Evolutionary conservation across 352 stramenopile genomes (phyloP).

Genomic region (Elongisporangium senticosum): DNA sequence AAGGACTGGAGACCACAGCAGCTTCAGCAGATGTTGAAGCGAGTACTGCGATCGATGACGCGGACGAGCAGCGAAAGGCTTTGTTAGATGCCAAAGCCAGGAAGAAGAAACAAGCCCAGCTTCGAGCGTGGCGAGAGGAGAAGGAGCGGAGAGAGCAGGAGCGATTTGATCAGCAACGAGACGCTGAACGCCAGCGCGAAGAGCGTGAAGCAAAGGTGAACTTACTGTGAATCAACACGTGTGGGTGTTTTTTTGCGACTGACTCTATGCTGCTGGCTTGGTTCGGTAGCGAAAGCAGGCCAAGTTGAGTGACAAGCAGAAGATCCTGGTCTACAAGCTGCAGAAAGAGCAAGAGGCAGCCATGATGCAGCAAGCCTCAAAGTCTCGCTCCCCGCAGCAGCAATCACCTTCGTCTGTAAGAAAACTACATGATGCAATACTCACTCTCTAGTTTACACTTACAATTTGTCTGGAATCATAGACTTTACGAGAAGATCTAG

Average conservation of each 20-base stretch:
- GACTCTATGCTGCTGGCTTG: slow-evolving; percentile 1
- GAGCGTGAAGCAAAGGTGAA: slow-evolving; percentile 46
- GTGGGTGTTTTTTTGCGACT: background rate
- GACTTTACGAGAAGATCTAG: slow-evolving; percentile 39
- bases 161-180: slow-evolving; percentile 4
- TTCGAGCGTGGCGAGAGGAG: background rate
- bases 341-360: slow-evolving; percentile 64
- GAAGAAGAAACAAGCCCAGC: background rate
- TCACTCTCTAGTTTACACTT: background rate
- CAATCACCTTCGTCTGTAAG: slow-evolving; percentile 26
- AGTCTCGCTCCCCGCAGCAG: background rate
- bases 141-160: background rate
- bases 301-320: slow-evolving; percentile 68
- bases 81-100: background rate
- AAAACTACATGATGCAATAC: background rate
- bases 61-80: background rate
- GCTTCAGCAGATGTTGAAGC: slow-evolving; percentile 2
- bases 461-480: slow-evolving; percentile 9
- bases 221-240: background rate
- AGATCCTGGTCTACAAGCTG: slow-evolving; percentile 66
- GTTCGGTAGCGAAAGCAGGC: slow-evolving; percentile 40
- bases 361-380: slow-evolving; percentile 12
- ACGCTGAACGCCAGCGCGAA: slow-evolving; percentile 17
- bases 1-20: slow-evolving; percentile 22
- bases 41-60: background rate